Percentiles rank a stretch among this genome's conserved stretches.
These are phyloP conservation scores for Fusarium sp. DNA, from an alignment of 2,329 filamentous ascomycete genomes.

Conservation along the genomic window DNA sequence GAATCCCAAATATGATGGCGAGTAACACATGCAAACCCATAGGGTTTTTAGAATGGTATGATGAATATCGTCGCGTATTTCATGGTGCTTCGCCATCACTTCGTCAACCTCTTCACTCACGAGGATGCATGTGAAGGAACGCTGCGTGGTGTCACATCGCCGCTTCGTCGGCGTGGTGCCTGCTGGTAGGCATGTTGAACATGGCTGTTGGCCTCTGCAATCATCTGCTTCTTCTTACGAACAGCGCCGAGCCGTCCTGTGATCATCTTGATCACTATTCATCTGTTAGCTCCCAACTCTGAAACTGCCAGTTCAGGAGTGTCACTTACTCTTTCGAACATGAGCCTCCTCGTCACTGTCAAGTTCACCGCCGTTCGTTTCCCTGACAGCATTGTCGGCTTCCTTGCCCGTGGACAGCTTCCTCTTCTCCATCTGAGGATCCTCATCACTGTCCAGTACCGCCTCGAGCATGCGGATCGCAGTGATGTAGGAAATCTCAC, in stretches of 20 bases:
- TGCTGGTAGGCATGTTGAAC: slow-evolving; percentile 58
- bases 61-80: slow-evolving; percentile 33
- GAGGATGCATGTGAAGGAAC: slow-evolving; percentile 61
- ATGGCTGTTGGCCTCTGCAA: slow-evolving; percentile 67
- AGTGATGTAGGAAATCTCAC: slow-evolving; percentile 92
- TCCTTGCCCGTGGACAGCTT: slow-evolving; percentile 54
- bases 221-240: slow-evolving; percentile 71
- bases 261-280: slow-evolving; percentile 72
- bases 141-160: slow-evolving; percentile 67
- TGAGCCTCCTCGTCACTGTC: slow-evolving; percentile 79
- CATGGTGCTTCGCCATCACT: slow-evolving; percentile 16
- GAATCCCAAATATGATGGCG: slow-evolving; percentile 34
- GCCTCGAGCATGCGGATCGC: slow-evolving; percentile 96
- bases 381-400: slow-evolving; percentile 50
- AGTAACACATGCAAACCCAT: slow-evolving; percentile 39
- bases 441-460: slow-evolving; percentile 86
- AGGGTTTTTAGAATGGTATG: slow-evolving; percentile 38
- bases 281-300: slow-evolving; percentile 36
- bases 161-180: slow-evolving; percentile 62
- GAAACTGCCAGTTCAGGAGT: neutral
- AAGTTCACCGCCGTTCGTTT: slow-evolving; percentile 58
- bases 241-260: slow-evolving; percentile 66
- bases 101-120: slow-evolving; percentile 24
- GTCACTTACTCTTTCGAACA: slow-evolving; percentile 75
- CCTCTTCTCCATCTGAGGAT: slow-evolving; percentile 50